phyloP scores from a whole-genome alignment of 129 eudicot genomes.

The Centaurea solstitialis region DNA sequence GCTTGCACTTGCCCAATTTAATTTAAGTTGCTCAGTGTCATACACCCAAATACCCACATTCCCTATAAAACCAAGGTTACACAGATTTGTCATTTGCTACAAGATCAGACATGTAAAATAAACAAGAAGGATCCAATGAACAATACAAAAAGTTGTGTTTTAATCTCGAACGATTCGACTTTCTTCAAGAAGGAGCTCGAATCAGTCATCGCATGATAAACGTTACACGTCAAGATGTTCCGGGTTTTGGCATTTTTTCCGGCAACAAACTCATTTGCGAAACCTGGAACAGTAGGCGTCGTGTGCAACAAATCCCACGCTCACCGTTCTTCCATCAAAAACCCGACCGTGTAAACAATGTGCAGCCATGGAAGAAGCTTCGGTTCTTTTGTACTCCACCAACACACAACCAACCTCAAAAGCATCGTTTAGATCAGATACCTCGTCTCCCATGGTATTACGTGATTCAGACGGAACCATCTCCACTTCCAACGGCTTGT shows the following conservation, averaged over 20 bases:
- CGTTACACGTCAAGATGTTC: not conserved
- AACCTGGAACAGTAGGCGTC: conserved; percentile 54
- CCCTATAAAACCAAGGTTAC: conserved; percentile 18
- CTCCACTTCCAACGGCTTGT: conserved; percentile 15
- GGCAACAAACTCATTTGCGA: conserved; percentile 32
- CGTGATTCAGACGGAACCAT: conserved; percentile 18
- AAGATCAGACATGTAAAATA: conserved; percentile 9
- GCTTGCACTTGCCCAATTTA: not conserved
- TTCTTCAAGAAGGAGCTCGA: not conserved
- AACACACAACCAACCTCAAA: conserved; percentile 78
- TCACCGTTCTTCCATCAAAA: conserved; percentile 73
- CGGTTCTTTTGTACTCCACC: conserved; percentile 81
- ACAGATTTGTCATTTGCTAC: not conserved
- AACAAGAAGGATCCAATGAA: conserved; percentile 11
- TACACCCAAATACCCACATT: conserved; percentile 1
- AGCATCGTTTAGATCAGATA: conserved; percentile 9
- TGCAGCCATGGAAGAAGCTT: conserved; percentile 86
- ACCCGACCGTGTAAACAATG: conserved; percentile 89
- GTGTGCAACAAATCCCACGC: conserved; percentile 57
- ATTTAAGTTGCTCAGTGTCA: not conserved
- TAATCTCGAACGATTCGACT: not conserved
- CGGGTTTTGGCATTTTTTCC: not conserved
- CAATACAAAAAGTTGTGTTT: conserved; percentile 18
- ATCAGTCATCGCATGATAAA: not conserved
- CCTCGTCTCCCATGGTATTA: not conserved